phyloP scores from a whole-genome alignment of 495 filamentous ascomycete species.

The Xylaria curta region DNA sequence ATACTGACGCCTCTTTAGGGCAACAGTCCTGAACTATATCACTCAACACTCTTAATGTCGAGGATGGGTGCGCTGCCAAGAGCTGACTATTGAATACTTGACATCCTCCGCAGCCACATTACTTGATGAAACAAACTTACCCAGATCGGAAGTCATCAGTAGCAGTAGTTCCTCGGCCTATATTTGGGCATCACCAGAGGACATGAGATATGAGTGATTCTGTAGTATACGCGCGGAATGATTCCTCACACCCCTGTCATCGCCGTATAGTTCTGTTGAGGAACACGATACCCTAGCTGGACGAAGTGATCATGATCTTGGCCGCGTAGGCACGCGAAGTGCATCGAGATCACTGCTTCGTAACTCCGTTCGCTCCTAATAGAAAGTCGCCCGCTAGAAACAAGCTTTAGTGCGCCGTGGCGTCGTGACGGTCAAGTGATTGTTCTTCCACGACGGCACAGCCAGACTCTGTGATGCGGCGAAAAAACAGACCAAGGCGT shows the following conservation, averaged over 20 bases:
- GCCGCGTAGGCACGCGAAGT: slow-evolving; percentile 7
- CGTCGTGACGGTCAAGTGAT: not conserved
- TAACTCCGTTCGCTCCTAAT: slow-evolving; percentile 12
- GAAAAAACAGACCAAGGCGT: not conserved
- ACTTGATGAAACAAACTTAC: not conserved
- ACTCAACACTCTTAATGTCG: not conserved
- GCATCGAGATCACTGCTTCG: slow-evolving; percentile 5
- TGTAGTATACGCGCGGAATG: slow-evolving; percentile 7
- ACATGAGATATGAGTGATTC: not conserved
- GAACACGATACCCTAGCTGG: not conserved
- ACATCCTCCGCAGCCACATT: slow-evolving; percentile 12
- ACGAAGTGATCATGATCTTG: not conserved
- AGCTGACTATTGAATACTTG: slow-evolving; percentile 7
- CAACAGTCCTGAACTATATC: not conserved
- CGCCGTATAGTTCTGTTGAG: not conserved
- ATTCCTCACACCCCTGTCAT: not conserved
- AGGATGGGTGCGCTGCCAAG: slow-evolving; percentile 9
- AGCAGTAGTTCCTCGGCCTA: not conserved
- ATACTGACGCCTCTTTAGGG: not conserved
- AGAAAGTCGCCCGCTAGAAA: not conserved
- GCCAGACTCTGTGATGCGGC: not conserved
- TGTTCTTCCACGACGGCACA: not conserved
- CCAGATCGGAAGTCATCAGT: slow-evolving; percentile 4
- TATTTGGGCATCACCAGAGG: not conserved
- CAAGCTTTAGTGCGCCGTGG: not conserved